A percentile compares a stretch with the other conserved stretches of the same genome.
These are phyloP conservation scores for Suillus cothurnatus DNA, from an alignment of 768 basidiomycete genomes.

Conservation along the genomic window DNA sequence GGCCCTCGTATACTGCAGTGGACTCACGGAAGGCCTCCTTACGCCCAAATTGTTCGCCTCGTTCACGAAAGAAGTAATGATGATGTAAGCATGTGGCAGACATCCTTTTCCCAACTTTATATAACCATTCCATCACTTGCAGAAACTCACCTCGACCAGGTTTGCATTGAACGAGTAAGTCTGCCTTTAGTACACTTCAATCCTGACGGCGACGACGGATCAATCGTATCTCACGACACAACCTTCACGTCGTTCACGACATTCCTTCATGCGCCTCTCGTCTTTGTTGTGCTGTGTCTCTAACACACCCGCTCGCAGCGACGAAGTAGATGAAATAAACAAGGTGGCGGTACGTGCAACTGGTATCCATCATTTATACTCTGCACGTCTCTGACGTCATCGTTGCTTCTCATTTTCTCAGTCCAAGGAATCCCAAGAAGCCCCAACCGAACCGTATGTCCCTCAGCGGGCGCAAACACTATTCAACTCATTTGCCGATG, in stretches of 20 bases:
- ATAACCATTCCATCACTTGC: constrained; percentile 15
- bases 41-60: constrained; percentile 5
- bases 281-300: constrained; percentile 67
- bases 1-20: not conserved
- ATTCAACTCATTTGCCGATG: constrained; percentile 67
- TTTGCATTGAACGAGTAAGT: constrained; percentile 34
- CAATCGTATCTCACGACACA: constrained; percentile 10
- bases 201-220: constrained; percentile 16
- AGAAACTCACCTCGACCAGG: constrained; percentile 29
- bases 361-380: constrained; percentile 21
- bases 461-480: constrained; percentile 51
- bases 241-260: constrained; percentile 25
- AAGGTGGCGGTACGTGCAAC: constrained; percentile 31
- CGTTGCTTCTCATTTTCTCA: constrained; percentile 6
- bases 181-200: constrained; percentile 22
- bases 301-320: constrained; percentile 53
- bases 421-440: constrained; percentile 10
- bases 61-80: constrained; percentile 25
- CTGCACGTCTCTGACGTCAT: constrained; percentile 11
- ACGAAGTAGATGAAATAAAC: constrained; percentile 42
- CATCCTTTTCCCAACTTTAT: constrained; percentile 21
- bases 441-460: constrained; percentile 44
- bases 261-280: constrained; percentile 57
- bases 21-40: constrained; percentile 3
- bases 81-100: constrained; percentile 31